Evolutionary conservation across 371 early-diverging fungal genomes (phyloP).

Genomic region (Capillidium rhysosporum): DNA sequence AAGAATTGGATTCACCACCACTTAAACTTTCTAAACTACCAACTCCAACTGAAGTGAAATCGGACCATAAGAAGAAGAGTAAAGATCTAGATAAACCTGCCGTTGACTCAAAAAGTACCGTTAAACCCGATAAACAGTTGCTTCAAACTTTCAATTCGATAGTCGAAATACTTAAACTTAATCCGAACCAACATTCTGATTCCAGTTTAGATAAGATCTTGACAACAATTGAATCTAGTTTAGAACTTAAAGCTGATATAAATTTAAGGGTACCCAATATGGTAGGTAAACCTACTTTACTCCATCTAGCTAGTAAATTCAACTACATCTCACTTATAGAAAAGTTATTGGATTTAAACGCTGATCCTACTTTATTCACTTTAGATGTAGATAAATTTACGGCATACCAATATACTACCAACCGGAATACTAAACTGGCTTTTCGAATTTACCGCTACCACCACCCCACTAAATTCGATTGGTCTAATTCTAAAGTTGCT

Average conservation of each 20-base stretch:
- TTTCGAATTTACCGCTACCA: slow-evolving; percentile 54
- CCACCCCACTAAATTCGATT: slow-evolving; percentile 41
- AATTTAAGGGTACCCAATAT: not conserved
- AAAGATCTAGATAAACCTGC: not conserved
- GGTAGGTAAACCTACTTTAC: slow-evolving; percentile 29
- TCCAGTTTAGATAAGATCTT: not conserved
- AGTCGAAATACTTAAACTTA: slow-evolving; percentile 14
- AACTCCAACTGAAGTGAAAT: slow-evolving; percentile 12
- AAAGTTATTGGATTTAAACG: slow-evolving; percentile 20
- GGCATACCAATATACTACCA: slow-evolving; percentile 60
- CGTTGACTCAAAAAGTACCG: not conserved
- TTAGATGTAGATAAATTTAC: slow-evolving; percentile 13
- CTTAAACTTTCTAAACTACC: not conserved
- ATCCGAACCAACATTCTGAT: slow-evolving; percentile 6
- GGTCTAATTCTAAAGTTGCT: slow-evolving; percentile 45
- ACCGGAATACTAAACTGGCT: slow-evolving; percentile 52
- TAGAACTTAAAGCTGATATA: slow-evolving; percentile 3
- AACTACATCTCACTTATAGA: slow-evolving; percentile 35
- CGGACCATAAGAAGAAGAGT: slow-evolving; percentile 11
- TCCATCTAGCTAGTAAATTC: slow-evolving; percentile 38
- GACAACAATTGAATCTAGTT: not conserved
- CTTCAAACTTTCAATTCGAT: not conserved
- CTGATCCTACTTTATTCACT: slow-evolving; percentile 45
- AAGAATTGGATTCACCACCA: slow-evolving; percentile 9
- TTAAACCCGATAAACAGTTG: not conserved